Conservation (phyloP, 768 basidiomycete genomes). For the Leccinellum rugosiceps region DNA sequence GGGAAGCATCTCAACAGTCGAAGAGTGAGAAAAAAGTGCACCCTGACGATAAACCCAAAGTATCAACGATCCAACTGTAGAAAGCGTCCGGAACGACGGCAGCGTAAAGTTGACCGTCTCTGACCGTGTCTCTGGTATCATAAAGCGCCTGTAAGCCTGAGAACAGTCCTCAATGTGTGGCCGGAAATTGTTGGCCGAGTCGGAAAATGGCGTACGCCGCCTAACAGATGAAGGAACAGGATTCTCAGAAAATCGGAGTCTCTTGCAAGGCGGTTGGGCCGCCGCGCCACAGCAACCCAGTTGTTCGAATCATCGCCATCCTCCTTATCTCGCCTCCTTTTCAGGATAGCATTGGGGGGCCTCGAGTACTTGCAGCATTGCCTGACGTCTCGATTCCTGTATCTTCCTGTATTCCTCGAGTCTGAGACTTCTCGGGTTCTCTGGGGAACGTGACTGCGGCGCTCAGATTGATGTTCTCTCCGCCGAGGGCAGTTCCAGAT, state of each 20-base stretch:
- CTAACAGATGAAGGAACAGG: neutral
- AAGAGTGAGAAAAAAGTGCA: neutral
- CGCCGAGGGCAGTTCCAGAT: conserved; percentile 1
- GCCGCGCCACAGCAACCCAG: neutral
- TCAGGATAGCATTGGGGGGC: conserved; percentile 28
- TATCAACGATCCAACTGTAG: conserved; percentile 30
- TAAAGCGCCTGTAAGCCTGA: conserved; percentile 10
- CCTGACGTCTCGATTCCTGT: conserved; percentile 26
- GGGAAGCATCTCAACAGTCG: neutral
- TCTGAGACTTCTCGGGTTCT: conserved; percentile 16
- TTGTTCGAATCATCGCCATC: conserved; percentile 4
- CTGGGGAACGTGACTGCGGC: conserved; percentile 3
- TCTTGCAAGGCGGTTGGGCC: conserved; percentile 16
- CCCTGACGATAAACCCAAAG: conserved; percentile 15
- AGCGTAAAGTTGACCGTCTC: conserved; percentile 26
- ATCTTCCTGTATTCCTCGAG: conserved; percentile 24
- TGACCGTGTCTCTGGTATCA: conserved; percentile 2
- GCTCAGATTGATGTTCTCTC: conserved; percentile 6
- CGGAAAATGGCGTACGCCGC: conserved; percentile 11
- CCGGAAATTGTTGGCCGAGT: conserved; percentile 9
- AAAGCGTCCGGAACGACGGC: conserved; percentile 32
- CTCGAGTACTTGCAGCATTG: conserved; percentile 18
- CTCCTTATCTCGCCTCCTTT: conserved; percentile 24
- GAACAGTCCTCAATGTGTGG: conserved; percentile 10
- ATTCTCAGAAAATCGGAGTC: conserved; percentile 15